Base-by-base conservation (phyloP, 2,329 filamentous ascomycete species). In the Cladophialophora carrionii region DNA sequence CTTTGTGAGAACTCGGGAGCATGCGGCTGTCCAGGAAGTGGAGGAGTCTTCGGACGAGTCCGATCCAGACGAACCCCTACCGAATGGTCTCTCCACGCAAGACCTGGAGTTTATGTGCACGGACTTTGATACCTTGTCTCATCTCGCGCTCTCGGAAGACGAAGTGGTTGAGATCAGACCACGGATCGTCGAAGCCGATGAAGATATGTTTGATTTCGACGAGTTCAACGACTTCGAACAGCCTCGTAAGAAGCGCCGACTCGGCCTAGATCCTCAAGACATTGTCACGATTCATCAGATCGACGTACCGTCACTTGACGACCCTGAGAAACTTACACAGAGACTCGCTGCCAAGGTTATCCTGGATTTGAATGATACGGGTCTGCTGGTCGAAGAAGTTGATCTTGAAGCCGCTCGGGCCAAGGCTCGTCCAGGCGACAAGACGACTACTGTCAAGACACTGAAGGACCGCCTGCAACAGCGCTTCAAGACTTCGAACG, bases 401-500 rank as follows among this genome's bases (percentile, higher is more conserved):
- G 87, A 91, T 52, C 83, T 85, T 20, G 86, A 88, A 69, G 78
- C 84, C 20, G 90, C 90, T 76, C 77, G 77, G 62, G 73, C 76
- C 4, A 79, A 77, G 64, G 71, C 74, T 22, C 70, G 75, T 24
- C 73, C 74, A 32, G 74, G 75, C 53, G 72, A 75, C 57, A 75
- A 75, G 37, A 72, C 74, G 20, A 74, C 89, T 85, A 77, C 88
- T 85, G 87, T 88, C 2, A 90, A 89, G 61, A 70, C 69, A 10
- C 63, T 72, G 24, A 72, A 71, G 46, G 69, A 71, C 46, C 88
- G 91, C 62, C 84, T 96, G 41, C 86, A 86, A 43, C 86, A 89
- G 71, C 88, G 94, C 49, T 99, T 96, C 83, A 98, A 98, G 75
- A 90, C 96, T 64, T 96, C 93, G 32, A 98, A 98, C 69, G 95